Conservation (phyloP, 768 basidiomycete genomes). For the Leccinellum luteum region DNA sequence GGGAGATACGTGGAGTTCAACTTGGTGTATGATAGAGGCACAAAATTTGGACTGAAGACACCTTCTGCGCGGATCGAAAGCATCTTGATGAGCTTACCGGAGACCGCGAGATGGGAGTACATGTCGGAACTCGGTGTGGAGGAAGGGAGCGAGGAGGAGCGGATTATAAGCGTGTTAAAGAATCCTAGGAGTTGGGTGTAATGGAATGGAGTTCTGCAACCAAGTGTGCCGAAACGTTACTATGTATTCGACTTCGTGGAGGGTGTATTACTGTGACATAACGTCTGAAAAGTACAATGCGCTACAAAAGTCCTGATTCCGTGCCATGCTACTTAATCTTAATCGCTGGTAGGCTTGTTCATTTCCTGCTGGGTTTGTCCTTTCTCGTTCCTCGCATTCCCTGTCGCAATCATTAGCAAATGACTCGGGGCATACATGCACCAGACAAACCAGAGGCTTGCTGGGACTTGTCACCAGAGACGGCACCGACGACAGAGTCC, state of each 20-base stretch:
- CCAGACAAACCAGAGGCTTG: constrained; percentile 42
- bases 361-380: constrained; percentile 52
- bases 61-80: constrained; percentile 88
- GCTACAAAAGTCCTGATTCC: not conserved
- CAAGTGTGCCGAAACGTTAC: too few species aligned
- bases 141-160: constrained; percentile 63
- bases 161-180: constrained; percentile 58
- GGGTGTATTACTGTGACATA: not conserved
- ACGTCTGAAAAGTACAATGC: not conserved
- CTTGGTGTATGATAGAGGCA: constrained; percentile 81
- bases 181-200: constrained; percentile 63
- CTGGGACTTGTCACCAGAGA: constrained; percentile 55
- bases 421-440: fast-evolving
- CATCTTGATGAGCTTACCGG: constrained; percentile 86
- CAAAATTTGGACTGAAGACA: constrained; percentile 81
- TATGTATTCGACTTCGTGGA: too few species aligned
- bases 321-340: not conserved
- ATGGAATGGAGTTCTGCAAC: not conserved
- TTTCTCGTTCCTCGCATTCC: constrained; percentile 53
- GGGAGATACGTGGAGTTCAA: constrained; percentile 97
- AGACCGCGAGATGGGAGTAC: constrained; percentile 90
- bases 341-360: constrained; percentile 37
- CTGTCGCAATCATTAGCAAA: constrained; percentile 25
- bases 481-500: constrained; percentile 51
- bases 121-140: constrained; percentile 69